Base-by-base conservation (phyloP, 2,329 filamentous ascomycete genomes). In the Colletotrichum sp. region DNA sequence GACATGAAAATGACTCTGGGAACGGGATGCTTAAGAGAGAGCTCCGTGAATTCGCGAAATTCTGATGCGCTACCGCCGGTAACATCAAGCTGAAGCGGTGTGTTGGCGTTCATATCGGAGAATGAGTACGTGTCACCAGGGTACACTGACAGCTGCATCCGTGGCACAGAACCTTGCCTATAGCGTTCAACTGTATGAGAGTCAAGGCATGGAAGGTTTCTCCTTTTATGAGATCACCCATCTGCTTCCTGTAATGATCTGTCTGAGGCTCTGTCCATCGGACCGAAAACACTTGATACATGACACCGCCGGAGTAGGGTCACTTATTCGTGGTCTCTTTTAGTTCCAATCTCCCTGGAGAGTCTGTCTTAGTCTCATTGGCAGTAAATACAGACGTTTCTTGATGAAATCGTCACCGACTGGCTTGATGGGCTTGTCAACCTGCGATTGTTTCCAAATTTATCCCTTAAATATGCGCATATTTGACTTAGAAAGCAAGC, bases 171-270 rank as follows among this genome's bases (percentile, higher is more conserved):
- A 18, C 55, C 55, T 59, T 59, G 55, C 16, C 55, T 18, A 28
- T 28, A 59, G 16, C 12, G 7, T 24, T 7, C 24, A 0, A 28
- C 15, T 28, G 5, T 10, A 48, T n/a, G 43, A 21, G n/a, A 0
- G 5, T 21, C 6, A 13, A 13, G 43, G 34, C 5, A 26, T 16
- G 21, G 6, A 0, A 18, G 24, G 3, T 6, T 9, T 16, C 9
- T 24, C 16, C 9, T 26, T 24, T 26, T 21, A 1, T 7, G 13
- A 2, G 0, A 28, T 18, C 13, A 6, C 0, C 6, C 55, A 1
- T 28, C 18, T 28, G 1, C 15, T 59, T 59, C 7, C 55, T 26
- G 15, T 59, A 6, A 28, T 28, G 24, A 59, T 18, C 6, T 57
- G 6, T 26, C 21, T 16, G 21, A 24, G 24, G 21, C 24, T 28